Base-by-base conservation (phyloP, 1,284 basidiomycete species). In the Boletus sp. region DNA sequence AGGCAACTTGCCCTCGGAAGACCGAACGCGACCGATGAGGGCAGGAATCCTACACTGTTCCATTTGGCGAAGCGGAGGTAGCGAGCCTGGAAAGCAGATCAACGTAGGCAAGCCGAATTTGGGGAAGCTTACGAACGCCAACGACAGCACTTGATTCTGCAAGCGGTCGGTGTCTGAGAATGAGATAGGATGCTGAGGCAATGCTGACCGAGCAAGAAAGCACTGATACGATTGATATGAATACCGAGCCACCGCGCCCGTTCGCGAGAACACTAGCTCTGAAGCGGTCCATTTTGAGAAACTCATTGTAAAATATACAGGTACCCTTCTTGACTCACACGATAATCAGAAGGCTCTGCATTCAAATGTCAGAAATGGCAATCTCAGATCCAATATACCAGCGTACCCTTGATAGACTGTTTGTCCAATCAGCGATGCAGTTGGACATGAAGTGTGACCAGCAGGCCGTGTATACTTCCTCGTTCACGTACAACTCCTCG, bases 401-500 rank as follows among this genome's bases (percentile, higher is more conserved):
- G 35, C 70, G 54, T 57, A 72, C 70, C 72, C 64, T 69, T 53
- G 63, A 60, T 7, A 72, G n/a, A 45, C 58, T 63, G 31, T 31
- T 57, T 11, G 59, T 62, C 74, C 74, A 74, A 49, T 76, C 74
- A 7, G 58, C 43, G 16, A 72, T 55, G 12, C 64, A 65, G 2
- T 39, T 18, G 3, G 64, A 62, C 41, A 76, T 56, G 56, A 73
- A 74, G 13, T 37, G 51, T 11, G 65, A 57, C 74, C 74, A 75
- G 2, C 73, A 64, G 31, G 74, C 73, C 0, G 56, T 65, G 11
- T 74, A 75, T 22, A 76, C 69, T 44, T 71, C 64, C 24, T 73
- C 62, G 20, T 75, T 75, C 6, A 65, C 51, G 51, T 68, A 75
- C 3, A 76, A 7, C 2, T 72, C 63, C n/a, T 66, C 62, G 12